Evolutionary conservation across 208 protist genomes (phyloP), one percentile per base, ranked within the genome.

Genomic region (Trypanosoma avium): DNA sequence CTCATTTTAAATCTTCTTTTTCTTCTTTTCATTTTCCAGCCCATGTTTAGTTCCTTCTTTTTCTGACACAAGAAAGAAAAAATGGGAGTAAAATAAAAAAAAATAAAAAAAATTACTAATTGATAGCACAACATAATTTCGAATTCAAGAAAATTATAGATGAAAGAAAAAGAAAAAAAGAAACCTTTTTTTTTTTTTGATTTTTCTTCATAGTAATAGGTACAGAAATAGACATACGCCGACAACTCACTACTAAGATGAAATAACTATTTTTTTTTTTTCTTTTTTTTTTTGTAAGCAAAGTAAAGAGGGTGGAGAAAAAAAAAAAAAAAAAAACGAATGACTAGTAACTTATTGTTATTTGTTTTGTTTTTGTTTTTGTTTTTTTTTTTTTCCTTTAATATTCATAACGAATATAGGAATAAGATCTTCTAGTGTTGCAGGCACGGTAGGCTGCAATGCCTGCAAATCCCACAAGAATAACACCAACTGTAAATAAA

Each of bases 391-490:
- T 50, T 49, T 35, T 9, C 3, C 29, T 30, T 70, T 35, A 62
- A 30, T 70, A 70, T 21, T 62, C 64, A 30, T 70, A 62, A 3
- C 32, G 55, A 27, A 61, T 22, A 42, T 50, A 42, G 3, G 22
- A 70, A 7, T 21, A 12, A 3, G 7, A 21, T 8, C 24, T 2
- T n/a, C n/a, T 0, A 45, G 5, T 19, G 5, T 0, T 8, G 33
- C 12, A 26, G 6, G 30, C 27, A 21, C 64, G 42, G 10, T 30
- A 47, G 2, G 27, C 9, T 15, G 45, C 54, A 43, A 46, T 9
- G 24, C 17, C 19, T 35, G 27, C 40, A 53, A 61, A 56, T n/a
- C 24, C 21, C 3, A 70, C 10, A 33, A 70, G 12, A 42, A 70
- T 32, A 3, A 43, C 17, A 5, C 43, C 52, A 43, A 21, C 0